Percentiles rank a stretch among this genome's conserved stretches.
Conservation (phyloP, 176 grass and related monocot species). For the Raddia guianensis region DNA sequence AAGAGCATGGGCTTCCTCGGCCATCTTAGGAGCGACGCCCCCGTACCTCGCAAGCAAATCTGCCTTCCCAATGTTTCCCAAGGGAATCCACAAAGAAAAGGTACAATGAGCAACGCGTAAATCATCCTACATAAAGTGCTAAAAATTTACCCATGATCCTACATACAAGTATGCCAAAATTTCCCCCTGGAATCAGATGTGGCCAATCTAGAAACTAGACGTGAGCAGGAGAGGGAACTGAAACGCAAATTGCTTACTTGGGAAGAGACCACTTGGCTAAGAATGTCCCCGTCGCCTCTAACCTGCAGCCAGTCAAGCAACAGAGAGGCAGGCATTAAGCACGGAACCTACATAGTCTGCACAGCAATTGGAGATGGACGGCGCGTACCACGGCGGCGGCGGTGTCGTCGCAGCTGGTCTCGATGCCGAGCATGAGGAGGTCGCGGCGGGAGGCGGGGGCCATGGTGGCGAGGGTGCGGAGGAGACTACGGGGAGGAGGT, state of each 20-base stretch:
- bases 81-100: not conserved
- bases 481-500: not conserved
- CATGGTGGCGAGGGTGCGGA: slow-evolving; percentile 33
- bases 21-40: slow-evolving; percentile 92
- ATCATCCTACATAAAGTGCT: not conserved
- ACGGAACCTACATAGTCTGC: slow-evolving; percentile 26
- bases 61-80: slow-evolving; percentile 53
- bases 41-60: slow-evolving; percentile 89
- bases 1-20: slow-evolving; percentile 85
- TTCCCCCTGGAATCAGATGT: not conserved
- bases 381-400: slow-evolving; percentile 69
- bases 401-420: slow-evolving; percentile 95
- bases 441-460: slow-evolving; percentile 22
- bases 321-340: not conserved
- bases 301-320: slow-evolving; percentile 54
- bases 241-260: slow-evolving; percentile 51
- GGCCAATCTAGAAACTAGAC: not conserved
- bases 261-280: slow-evolving; percentile 88
- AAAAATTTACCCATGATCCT: no score
- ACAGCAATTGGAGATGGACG: not conserved
- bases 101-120: slow-evolving; percentile 4
- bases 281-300: slow-evolving; percentile 78
- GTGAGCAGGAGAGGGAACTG: not conserved
- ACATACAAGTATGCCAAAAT: no score
- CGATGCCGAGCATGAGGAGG: slow-evolving; percentile 84